Base-by-base conservation (phyloP, 306 rosid genomes). In the Echinosophora koreensis region DNA sequence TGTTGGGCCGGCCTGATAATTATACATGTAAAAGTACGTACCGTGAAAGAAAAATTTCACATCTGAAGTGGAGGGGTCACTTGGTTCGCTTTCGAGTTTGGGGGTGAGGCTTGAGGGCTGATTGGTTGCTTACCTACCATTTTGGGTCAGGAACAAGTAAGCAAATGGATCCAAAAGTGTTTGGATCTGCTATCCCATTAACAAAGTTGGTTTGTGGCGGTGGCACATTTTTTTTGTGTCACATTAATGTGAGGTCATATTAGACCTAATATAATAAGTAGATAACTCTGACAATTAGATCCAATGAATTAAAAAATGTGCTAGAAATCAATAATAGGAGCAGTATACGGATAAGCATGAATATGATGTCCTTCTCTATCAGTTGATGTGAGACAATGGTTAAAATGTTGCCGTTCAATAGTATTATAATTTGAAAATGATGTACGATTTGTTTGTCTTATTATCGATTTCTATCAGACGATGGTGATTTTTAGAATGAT, bases 91-190 rank as follows among this genome's bases (percentile, higher is more conserved):
- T 44, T 44, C 4, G 18, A 60, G 34, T n/a, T 28, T 42, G 10
- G 8, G 57, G 47, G 1, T 34, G 13, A 38, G 38, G 54, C 13
- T 39, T 12, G 11, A 14, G 42, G 32, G 16, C 16, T 58, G 58
- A 74, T 50, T 74, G 70, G 50, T 47, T 60, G 70, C 49, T 60
- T 46, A 47, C 70, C 79, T 46, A 61, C 80, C 72, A 38, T 76
- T 13, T 76, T 34, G 39, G 52, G 71, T 3, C 46, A 39, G 8
- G n/a, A 37, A 38, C 28, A 2, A 2, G 14, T 3, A 18, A 0
- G 12, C 27, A 47, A 60, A 8, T 0, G 3, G 17, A 49, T 14
- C 7, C 2, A 14, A 1, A 14, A 49, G 7, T 49, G 55, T 49
- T 49, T 14, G 55, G 55, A 49, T 49, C 6, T 35, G 18, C 39